Conservation (phyloP, 805 yeast genomes). For the Saccharomyces jurei region DNA sequence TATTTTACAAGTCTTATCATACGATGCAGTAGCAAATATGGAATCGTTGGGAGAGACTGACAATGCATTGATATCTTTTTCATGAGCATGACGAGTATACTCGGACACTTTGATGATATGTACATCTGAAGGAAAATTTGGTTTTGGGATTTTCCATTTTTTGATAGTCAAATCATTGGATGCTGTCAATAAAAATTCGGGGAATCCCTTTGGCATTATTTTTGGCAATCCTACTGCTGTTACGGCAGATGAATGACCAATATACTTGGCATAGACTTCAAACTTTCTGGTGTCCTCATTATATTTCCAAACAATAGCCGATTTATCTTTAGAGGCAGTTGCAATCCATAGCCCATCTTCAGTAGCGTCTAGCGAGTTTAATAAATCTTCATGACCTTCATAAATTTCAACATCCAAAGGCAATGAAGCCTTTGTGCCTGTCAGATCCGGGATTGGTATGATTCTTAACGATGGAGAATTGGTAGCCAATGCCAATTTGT, state of each 20-base stretch:
- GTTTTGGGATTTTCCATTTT: constrained; percentile 68
- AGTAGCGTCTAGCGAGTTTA: constrained; percentile 72
- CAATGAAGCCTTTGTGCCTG: constrained; percentile 3
- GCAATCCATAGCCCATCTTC: constrained; percentile 83
- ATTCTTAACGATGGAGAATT: constrained; percentile 84
- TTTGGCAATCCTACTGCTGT: constrained; percentile 74
- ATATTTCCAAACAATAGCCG: constrained; percentile 76
- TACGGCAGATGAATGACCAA: constrained; percentile 83
- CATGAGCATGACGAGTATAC: constrained; percentile 93
- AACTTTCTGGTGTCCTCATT: constrained; percentile 35
- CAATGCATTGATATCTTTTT: constrained; percentile 85
- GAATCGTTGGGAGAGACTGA: constrained; percentile 89
- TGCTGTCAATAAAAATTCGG: constrained; percentile 72
- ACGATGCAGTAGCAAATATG: constrained; percentile 85
- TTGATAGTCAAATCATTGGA: constrained; percentile 79
- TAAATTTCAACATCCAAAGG: constrained; percentile 55
- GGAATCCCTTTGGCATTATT: constrained; percentile 37
- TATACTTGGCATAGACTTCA: constrained; percentile 49
- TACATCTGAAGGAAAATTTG: constrained; percentile 16
- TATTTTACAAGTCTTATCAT: constrained; percentile 82
- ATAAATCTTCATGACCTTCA: constrained; percentile 80
- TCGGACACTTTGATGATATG: constrained; percentile 51
- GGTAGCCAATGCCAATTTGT: constrained; percentile 75
- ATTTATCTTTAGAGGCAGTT: constrained; percentile 84
- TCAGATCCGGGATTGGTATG: constrained; percentile 35